phyloP scores from a whole-genome alignment of 352 stramenopile species.

The Pythium chondricola region DNA sequence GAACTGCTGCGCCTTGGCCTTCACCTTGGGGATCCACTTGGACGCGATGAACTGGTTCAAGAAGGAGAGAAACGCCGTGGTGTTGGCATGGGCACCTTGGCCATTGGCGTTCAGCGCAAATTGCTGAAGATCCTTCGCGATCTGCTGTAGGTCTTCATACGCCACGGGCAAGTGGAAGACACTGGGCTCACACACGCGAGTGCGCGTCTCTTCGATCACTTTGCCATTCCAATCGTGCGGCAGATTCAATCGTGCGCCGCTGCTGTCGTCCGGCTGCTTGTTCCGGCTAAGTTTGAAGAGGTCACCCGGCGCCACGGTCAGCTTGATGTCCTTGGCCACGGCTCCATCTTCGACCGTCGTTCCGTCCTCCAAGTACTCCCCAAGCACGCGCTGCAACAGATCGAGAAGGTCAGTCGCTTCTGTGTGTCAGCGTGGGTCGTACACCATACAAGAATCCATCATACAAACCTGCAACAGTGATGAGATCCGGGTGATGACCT shows the following conservation, averaged over 20 bases:
- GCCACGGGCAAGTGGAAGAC: conserved; percentile 73
- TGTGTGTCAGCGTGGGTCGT: not conserved
- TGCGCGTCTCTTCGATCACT: conserved; percentile 20
- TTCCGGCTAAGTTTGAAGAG: conserved; percentile 67
- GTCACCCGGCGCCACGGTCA: conserved; percentile 13
- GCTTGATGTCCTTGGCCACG: conserved; percentile 16
- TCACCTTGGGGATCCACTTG: conserved; percentile 78
- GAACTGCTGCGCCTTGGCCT: conserved; percentile 61
- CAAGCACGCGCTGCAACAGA: conserved; percentile 37
- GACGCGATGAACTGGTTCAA: conserved; percentile 56
- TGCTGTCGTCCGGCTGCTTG: conserved; percentile 29
- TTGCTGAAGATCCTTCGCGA: conserved; percentile 54
- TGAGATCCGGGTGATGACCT: conserved; percentile 61
- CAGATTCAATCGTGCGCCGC: conserved; percentile 13
- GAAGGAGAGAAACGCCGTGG: conserved; percentile 40
- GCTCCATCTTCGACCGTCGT: conserved; percentile 15
- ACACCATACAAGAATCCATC: not conserved
- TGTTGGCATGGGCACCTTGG: conserved; percentile 5
- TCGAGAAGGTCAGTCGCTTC: not conserved
- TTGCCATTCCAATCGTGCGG: conserved; percentile 19
- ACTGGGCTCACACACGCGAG: conserved; percentile 58
- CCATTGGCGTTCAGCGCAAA: conserved; percentile 19
- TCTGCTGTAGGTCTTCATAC: conserved; percentile 60
- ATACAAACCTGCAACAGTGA: conserved; percentile 46
- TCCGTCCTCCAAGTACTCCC: conserved; percentile 56